Percentiles rank a stretch among this genome's conserved stretches.
These are phyloP conservation scores for Phyllosticta paracitricarpa DNA, from an alignment of 2,329 filamentous ascomycete species.

Conservation along the genomic window DNA sequence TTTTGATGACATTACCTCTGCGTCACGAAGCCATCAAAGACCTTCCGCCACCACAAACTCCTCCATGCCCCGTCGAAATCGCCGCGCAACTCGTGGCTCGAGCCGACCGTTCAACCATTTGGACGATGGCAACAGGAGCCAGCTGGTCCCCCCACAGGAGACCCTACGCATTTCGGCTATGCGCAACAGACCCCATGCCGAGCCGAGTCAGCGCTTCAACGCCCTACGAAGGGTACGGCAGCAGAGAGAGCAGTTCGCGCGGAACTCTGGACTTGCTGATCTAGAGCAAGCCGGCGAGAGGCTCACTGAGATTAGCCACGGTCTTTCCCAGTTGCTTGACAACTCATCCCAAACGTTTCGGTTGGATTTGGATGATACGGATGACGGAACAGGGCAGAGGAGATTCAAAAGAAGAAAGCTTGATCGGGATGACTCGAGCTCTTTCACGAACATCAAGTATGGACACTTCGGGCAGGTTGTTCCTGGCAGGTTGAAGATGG, in stretches of 20 bases:
- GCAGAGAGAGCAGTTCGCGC: conserved; percentile 17
- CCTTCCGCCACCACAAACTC: neutral
- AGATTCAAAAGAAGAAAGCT: conserved; percentile 29
- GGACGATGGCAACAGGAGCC: neutral
- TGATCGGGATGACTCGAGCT: conserved; percentile 22
- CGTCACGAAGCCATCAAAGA: conserved; percentile 3
- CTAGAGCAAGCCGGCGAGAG: conserved; percentile 12
- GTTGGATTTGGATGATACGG: neutral
- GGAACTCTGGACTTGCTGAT: conserved; percentile 5
- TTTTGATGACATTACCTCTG: neutral
- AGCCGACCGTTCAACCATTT: neutral
- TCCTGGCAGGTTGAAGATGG: conserved; percentile 70
- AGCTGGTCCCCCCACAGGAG: neutral
- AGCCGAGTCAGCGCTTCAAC: conserved; percentile 27
- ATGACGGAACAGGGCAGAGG: neutral
- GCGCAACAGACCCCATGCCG: conserved; percentile 19
- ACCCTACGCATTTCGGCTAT: conserved; percentile 2
- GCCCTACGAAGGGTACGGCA: conserved; percentile 19
- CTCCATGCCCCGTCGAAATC: conserved; percentile 7
- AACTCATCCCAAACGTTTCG: conserved; percentile 4
- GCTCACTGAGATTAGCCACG: conserved; percentile 12
- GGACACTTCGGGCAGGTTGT: conserved; percentile 82
- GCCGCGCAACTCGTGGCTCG: conserved; percentile 3
- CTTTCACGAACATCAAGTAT: conserved; percentile 53
- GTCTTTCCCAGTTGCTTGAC: conserved; percentile 6